Evolutionary conservation across 352 stramenopile species (phyloP).

Genomic region (Aphanomyces stellatus): DNA sequence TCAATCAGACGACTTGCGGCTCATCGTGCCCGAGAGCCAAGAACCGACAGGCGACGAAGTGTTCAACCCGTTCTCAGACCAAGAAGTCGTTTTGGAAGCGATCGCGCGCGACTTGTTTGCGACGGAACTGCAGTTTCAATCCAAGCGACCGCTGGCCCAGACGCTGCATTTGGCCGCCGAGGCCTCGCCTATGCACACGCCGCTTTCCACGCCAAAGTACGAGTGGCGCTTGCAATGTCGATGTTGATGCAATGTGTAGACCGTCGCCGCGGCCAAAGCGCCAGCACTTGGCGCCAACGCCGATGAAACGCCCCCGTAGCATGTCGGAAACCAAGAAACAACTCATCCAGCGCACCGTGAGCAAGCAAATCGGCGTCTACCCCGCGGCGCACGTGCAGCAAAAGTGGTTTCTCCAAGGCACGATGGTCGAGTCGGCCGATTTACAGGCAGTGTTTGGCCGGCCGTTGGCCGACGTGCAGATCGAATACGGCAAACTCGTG

Average conservation of each 20-base stretch:
- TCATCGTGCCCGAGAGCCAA: conserved; percentile 9
- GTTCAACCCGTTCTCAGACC: conserved; percentile 26
- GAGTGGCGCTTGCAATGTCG: conserved; percentile 36
- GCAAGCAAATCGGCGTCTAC: conserved; percentile 57
- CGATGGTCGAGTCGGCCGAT: conserved; percentile 52
- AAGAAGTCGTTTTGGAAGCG: conserved; percentile 73
- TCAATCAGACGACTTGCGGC: background rate
- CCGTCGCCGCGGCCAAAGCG: background rate
- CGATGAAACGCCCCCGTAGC: background rate
- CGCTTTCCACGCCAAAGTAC: conserved; percentile 12
- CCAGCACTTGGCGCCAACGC: background rate
- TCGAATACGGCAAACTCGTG: conserved; percentile 52
- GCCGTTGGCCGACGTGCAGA: conserved; percentile 51
- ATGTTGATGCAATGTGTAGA: conserved; percentile 38
- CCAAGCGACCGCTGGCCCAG: conserved; percentile 57
- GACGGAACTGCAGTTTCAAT: conserved; percentile 74
- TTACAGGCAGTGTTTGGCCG: conserved; percentile 50
- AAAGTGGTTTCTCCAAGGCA: conserved; percentile 63
- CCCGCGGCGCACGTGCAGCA: conserved; percentile 63
- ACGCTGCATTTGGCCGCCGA: too few species aligned
- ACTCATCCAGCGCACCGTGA: conserved; percentile 44
- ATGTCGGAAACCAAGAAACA: conserved; percentile 16
- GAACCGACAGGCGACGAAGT: background rate
- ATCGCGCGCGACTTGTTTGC: conserved; percentile 84
- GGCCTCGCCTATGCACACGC: too few species aligned